phyloP scores from a whole-genome alignment of 495 filamentous ascomycete species.

The Xylaria bambusicola region DNA sequence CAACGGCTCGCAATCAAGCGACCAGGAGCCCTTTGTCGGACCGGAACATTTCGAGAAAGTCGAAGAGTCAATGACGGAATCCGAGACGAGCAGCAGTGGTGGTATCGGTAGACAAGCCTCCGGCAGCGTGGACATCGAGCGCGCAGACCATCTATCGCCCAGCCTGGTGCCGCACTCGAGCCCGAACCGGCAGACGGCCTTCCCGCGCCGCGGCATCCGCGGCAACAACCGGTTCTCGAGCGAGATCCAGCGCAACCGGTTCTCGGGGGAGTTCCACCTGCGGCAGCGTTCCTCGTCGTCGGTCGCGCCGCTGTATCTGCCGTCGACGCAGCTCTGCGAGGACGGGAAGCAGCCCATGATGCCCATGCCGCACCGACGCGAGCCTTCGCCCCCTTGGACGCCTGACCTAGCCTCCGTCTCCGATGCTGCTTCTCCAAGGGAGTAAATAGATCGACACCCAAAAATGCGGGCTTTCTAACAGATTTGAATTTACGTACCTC shows the following conservation, averaged over 20 bases:
- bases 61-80: conserved; percentile 13
- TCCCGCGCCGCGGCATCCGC: conserved; percentile 10
- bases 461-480: not conserved
- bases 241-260: conserved; percentile 14
- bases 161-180: conserved; percentile 7
- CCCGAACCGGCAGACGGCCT: conserved; percentile 11
- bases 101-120: not conserved
- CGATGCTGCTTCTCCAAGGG: conserved; percentile 8
- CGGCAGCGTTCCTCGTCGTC: conserved; percentile 17
- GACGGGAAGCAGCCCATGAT: not conserved
- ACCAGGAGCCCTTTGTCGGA: conserved; percentile 7
- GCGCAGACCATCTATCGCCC: conserved; percentile 1
- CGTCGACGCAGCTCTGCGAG: conserved; percentile 4
- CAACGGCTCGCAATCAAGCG: not conserved
- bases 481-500: too few species aligned
- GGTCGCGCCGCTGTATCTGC: conserved; percentile 14
- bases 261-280: conserved; percentile 18
- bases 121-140: not conserved
- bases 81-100: not conserved
- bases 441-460: too few species aligned
- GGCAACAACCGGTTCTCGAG: conserved; percentile 13
- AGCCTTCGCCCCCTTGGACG: conserved; percentile 17
- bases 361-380: not conserved
- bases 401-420: conserved; percentile 11
- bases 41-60: conserved; percentile 21